phyloP scores from a whole-genome alignment of 2,329 filamentous ascomycete genomes.

The Pestalotiopsis sp. region DNA sequence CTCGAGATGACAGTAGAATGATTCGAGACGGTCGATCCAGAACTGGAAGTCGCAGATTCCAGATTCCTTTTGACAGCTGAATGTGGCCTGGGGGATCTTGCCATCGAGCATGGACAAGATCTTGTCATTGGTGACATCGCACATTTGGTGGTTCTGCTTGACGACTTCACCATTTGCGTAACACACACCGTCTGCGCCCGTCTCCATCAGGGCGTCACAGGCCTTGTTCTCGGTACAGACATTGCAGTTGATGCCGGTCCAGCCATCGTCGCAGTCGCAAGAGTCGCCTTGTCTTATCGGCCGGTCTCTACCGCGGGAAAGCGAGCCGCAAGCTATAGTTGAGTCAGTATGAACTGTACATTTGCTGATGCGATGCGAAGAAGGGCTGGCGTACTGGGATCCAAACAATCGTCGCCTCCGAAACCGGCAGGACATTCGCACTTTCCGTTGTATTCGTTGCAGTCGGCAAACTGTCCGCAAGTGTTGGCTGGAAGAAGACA shows the following conservation, averaged over 20 bases:
- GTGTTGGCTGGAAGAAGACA: conserved; percentile 91
- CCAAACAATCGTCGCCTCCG: conserved; percentile 89
- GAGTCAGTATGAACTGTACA: conserved; percentile 15
- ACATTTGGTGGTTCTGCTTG: conserved; percentile 96
- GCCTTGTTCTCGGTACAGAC: conserved; percentile 84
- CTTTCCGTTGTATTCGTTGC: conserved; percentile 88
- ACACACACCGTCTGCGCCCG: conserved; percentile 81
- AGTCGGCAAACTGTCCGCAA: conserved; percentile 88
- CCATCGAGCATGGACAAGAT: conserved; percentile 86
- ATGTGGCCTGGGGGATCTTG: conserved; percentile 89
- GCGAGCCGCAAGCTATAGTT: conserved; percentile 75
- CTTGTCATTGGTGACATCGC: conserved; percentile 94
- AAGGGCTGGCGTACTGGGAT: conserved; percentile 61
- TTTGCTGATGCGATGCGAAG: neutral
- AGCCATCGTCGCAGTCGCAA: conserved; percentile 90
- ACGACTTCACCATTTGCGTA: conserved; percentile 90
- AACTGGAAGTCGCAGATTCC: conserved; percentile 95
- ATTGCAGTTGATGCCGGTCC: conserved; percentile 97
- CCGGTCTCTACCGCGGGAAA: conserved; percentile 79
- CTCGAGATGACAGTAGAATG: conserved; percentile 91
- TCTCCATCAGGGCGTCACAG: conserved; percentile 87
- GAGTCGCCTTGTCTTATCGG: conserved; percentile 70
- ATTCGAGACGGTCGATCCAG: conserved; percentile 93
- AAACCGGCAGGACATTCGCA: conserved; percentile 92
- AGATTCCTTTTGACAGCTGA: conserved; percentile 79